Conservation (phyloP, 345 rosid species). For the Eucalyptus marginata region DNA sequence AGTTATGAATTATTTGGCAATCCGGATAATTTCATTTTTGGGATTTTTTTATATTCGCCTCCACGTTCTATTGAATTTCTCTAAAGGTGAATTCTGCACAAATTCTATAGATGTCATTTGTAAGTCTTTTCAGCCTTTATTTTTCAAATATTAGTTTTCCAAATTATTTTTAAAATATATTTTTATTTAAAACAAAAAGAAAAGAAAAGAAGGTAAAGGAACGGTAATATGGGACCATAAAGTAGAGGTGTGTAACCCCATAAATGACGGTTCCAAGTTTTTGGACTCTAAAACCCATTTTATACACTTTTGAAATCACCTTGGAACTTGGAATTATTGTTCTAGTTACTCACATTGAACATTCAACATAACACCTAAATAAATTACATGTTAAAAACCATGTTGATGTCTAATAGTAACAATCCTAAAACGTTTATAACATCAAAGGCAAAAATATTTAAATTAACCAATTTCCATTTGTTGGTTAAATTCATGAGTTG, state of each 20-base stretch:
- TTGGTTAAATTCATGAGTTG: neutral
- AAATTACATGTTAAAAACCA: neutral
- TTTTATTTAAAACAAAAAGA: too few relatives aligned
- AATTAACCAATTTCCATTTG: neutral
- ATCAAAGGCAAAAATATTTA: too few relatives aligned
- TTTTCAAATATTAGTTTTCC: too few relatives aligned
- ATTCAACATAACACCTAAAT: neutral
- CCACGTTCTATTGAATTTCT: too few relatives aligned
- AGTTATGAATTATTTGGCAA: too few relatives aligned
- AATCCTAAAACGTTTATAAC: neutral
- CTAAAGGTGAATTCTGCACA: too few relatives aligned
- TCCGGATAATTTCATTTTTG: too few relatives aligned
- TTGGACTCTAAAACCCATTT: neutral
- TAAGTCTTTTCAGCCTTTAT: too few relatives aligned
- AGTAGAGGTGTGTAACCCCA: neutral
- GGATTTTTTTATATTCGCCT: too few relatives aligned
- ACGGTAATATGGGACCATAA: neutral
- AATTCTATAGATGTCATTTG: too few relatives aligned
- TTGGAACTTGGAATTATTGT: neutral
- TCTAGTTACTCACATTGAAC: neutral
- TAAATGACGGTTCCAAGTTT: neutral
- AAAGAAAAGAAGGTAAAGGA: neutral
- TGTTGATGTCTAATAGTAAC: neutral
- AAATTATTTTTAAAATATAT: too few relatives aligned
- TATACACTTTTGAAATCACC: rapidly evolving